These are phyloP conservation scores for Coemansia sp. DNA, from an alignment of 192 early-diverging fungal genomes.

Conservation along the genomic window DNA sequence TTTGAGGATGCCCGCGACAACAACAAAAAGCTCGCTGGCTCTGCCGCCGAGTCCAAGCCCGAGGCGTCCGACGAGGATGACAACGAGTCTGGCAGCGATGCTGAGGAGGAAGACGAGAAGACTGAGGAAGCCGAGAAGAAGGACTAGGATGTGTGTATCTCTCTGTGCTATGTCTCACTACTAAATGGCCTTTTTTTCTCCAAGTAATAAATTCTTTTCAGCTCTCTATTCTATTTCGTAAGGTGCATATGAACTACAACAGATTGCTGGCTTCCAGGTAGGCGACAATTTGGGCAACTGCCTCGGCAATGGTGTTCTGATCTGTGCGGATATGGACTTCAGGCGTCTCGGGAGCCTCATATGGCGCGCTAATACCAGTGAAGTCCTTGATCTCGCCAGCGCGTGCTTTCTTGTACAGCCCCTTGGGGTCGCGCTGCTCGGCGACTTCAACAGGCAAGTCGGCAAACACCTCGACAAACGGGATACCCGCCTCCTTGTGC, in stretches of 20 bases:
- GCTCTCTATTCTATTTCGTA: background rate
- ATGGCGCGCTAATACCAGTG: slow-evolving; percentile 92
- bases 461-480: slow-evolving; percentile 88
- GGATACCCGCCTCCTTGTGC: slow-evolving; percentile 74
- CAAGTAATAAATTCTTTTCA: background rate
- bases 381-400: slow-evolving; percentile 95
- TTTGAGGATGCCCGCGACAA: slow-evolving; percentile 74
- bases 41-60: slow-evolving; percentile 21
- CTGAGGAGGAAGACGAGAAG: slow-evolving; percentile 17
- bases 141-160: slow-evolving; percentile 15
- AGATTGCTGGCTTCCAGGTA: slow-evolving; percentile 35
- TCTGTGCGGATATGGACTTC: slow-evolving; percentile 89
- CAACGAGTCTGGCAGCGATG: slow-evolving; percentile 39
- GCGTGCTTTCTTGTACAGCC: slow-evolving; percentile 94
- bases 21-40: slow-evolving; percentile 37
- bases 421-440: slow-evolving; percentile 93
- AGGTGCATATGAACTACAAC: slow-evolving; percentile 8
- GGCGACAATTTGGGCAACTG: slow-evolving; percentile 40
- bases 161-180: background rate
- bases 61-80: slow-evolving; percentile 40
- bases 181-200: background rate
- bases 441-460: slow-evolving; percentile 87
- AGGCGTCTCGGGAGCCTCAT: slow-evolving; percentile 81
- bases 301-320: slow-evolving; percentile 63
- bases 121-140: slow-evolving; percentile 16